Conservation (phyloP, 1,284 basidiomycete genomes). For the Amylostereum chailletii region DNA sequence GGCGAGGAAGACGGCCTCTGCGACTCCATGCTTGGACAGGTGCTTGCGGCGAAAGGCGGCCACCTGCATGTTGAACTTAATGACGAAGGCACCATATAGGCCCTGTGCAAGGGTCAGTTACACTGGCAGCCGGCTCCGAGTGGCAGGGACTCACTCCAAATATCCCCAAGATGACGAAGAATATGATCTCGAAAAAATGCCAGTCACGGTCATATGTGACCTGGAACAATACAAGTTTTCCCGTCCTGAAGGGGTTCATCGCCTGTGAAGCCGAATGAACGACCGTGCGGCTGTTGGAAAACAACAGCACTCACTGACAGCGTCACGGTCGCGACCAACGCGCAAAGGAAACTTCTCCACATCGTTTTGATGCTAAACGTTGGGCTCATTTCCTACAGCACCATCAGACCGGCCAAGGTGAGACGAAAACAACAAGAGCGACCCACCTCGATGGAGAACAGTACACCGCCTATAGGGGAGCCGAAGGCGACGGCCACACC, state of each 20-base stretch:
- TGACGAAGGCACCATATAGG: constrained; percentile 92
- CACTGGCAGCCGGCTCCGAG: neutral
- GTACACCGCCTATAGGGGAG: constrained; percentile 93
- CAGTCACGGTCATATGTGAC: constrained; percentile 97
- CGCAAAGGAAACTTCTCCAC: constrained; percentile 98
- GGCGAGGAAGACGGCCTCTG: constrained; percentile 86
- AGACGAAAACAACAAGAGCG: neutral
- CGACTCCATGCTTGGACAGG: constrained; percentile 75
- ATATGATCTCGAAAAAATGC: constrained; percentile 99
- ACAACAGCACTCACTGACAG: constrained; percentile 62
- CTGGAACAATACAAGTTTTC: constrained; percentile 96
- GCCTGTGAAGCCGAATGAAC: constrained; percentile 38
- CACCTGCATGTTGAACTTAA: constrained; percentile 95
- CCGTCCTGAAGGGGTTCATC: constrained; percentile 98
- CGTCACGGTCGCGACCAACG: constrained; percentile 92
- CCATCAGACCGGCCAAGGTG: neutral
- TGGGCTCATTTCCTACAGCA: constrained; percentile 90
- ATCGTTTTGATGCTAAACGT: constrained; percentile 96
- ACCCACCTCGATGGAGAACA: constrained; percentile 80
- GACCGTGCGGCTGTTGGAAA: neutral
- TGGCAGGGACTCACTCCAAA: constrained; percentile 67
- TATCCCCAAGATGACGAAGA: constrained; percentile 90
- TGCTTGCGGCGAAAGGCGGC: constrained; percentile 90
- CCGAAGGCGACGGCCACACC: constrained; percentile 98
- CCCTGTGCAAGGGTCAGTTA: constrained; percentile 44